Base-by-base conservation (phyloP, 139 green algal genomes). In the Bryopsis sp. region DNA sequence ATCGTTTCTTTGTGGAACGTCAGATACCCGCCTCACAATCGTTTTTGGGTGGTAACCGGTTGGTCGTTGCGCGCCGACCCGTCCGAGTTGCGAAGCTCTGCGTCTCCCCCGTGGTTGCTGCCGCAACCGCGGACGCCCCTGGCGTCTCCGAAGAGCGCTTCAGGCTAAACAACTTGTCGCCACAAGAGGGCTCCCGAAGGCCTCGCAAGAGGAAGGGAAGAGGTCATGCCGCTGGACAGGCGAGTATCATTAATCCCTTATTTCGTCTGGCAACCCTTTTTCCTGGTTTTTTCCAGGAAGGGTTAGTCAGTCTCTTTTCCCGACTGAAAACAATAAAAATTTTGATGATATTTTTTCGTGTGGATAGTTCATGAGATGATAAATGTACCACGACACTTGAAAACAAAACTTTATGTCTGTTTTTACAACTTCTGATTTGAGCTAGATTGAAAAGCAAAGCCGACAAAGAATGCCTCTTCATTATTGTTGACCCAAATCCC, bases 141-240 rank as follows among this genome's bases (percentile, higher is more conserved):
- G n/a, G n/a, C n/a, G n/a, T n/a, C n/a, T n/a, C n/a, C n/a, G 22
- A 64, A 29, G 91, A 95, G 46, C 72, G 91, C 7, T 78, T 92
- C 15, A 70, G 90, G 37, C 76, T 98, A 37, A 77, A 93, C 81
- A 99, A 98, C 83, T 73, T 99, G 19, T 75, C 71, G 29, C 94
- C 94, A 32, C 81, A 90, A 68, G 71, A 80, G 15, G 94, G 94
- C 33, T 88, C 90, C 6, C 75, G 82, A 35, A 79, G 74, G 33
- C 71, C 76, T 39, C 74, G 89, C 66, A 94, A 82, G 74, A 83
- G 94, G 35, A 97, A 96, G 76, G 94, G 94, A 47, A 86, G 94
- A 75, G 94, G 94, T 69, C 85, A 95, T 76, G 90, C 78, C 64
- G 88, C 90, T 22, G 89, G 91, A 24, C 70, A 28, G 58, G 58